Percentiles rank a stretch among this genome's conserved stretches.
Conservation (phyloP, 2,329 filamentous ascomycete genomes). For the Sordariomycetes sp. region DNA sequence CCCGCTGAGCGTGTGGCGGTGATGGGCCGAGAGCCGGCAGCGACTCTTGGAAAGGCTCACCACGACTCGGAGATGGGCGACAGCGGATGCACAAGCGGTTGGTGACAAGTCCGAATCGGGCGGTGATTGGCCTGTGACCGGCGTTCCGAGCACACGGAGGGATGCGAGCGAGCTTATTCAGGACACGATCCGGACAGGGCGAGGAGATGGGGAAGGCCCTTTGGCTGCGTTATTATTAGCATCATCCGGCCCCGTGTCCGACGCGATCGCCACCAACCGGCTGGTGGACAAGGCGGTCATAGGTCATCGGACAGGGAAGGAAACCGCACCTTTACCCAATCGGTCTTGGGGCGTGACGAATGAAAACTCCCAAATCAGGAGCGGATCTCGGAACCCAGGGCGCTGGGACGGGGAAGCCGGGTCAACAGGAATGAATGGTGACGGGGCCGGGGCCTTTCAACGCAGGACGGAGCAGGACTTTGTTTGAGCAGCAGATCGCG, state of each 20-base stretch:
- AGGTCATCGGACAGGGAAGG: background rate
- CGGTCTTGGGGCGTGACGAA: background rate
- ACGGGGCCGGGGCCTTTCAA: background rate
- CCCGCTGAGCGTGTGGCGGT: background rate
- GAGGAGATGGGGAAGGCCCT: background rate
- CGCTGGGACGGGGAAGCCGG: background rate
- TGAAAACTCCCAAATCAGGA: background rate
- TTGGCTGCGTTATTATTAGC: background rate
- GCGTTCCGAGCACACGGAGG: background rate
- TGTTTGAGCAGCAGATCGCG: background rate
- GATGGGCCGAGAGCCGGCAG: background rate
- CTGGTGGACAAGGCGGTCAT: background rate
- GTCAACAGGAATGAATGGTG: background rate
- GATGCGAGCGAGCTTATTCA: background rate
- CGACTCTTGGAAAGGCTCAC: background rate
- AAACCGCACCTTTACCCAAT: background rate
- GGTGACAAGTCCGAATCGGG: background rate
- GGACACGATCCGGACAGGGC: background rate
- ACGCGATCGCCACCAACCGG: background rate
- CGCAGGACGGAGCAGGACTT: background rate
- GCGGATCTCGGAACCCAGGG: background rate
- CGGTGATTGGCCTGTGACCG: constrained; percentile 1
- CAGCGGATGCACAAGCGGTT: background rate
- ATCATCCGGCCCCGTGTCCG: background rate
- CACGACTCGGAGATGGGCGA: no score